Base-by-base conservation (phyloP, 2,329 filamentous ascomycete species). In the Didymella segeticola region DNA sequence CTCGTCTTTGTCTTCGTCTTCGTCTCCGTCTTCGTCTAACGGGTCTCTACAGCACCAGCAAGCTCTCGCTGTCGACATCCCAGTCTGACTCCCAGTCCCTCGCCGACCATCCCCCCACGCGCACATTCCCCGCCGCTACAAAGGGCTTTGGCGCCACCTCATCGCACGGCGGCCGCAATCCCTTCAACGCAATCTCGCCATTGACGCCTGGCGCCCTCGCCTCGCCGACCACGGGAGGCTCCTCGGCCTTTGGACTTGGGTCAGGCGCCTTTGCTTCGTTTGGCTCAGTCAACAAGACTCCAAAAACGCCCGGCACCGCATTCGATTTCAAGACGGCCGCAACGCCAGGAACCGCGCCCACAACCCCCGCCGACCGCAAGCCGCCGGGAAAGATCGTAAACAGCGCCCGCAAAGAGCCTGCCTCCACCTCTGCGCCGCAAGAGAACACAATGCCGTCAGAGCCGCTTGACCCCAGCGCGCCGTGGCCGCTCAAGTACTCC, bases 221-320 rank as follows among this genome's bases (percentile, higher is more conserved):
- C 29, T 93, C 91, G 9, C 91, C 92, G 12, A 91, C 89, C 11
- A 83, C 85, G 47, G 84, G 84, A 64, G 91, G 90, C 49, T 92
- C 91, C 15, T 93, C 89, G 68, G 93, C 93, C 53, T 99, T 99
- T 77, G 93, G 92, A 43, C 81, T 99, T 56, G 95, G 95, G 33
- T 96, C 91, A 15, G 95, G 95, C 65, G 95, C 95, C 49, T 99
- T 99, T 75, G 93, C 93, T 31, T 96, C 93, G n/a, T 96, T 96
- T 75, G 93, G 93, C 20, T 82, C 82, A 36, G 85, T 89, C 26
- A 83, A 85, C 27, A 96, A 96, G 80, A 93, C 92, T 2, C 90
- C 92, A 46, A 98, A 97, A 80, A 88, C 90, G 39, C 84, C 89
- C 8, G 90, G 89, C 43, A 89, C 90, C 60, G 86, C 89, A 12